These are phyloP conservation scores for Termitomyces sp. DNA, from an alignment of 768 basidiomycete species.

Conservation along the genomic window DNA sequence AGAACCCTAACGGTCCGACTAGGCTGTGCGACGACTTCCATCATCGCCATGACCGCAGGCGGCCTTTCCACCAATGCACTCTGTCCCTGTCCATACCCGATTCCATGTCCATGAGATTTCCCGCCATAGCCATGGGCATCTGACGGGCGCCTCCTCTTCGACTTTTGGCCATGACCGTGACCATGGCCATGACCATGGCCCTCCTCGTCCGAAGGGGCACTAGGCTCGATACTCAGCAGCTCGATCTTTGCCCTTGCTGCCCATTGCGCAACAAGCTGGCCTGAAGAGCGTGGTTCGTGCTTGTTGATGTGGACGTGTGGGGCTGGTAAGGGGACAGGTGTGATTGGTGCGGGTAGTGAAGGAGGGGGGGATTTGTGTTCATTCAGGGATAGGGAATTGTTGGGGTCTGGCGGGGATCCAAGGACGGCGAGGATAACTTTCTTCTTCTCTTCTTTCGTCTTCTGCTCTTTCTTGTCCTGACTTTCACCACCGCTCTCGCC, in stretches of 20 bases:
- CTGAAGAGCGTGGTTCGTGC: conserved; percentile 60
- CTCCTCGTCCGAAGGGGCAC: conserved; percentile 25
- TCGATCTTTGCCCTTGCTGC: conserved; percentile 56
- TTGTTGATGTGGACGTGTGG: conserved; percentile 49
- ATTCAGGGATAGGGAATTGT: conserved; percentile 14
- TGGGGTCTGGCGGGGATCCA: conserved; percentile 15
- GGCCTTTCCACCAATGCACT: conserved; percentile 67
- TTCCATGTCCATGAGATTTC: neutral
- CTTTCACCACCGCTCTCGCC: conserved; percentile 8
- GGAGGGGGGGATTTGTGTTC: conserved; percentile 18
- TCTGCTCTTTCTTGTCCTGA: neutral
- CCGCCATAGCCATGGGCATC: neutral
- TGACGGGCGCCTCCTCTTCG: neutral
- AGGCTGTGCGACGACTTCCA: conserved; percentile 69
- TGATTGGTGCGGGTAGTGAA: conserved; percentile 22
- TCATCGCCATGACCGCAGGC: conserved; percentile 75
- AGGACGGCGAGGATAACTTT: conserved; percentile 63
- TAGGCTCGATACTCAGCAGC: conserved; percentile 49
- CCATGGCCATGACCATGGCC: neutral
- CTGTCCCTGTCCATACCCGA: conserved; percentile 2
- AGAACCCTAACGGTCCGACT: conserved; percentile 74
- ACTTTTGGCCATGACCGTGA: neutral
- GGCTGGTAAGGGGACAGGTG: conserved; percentile 63
- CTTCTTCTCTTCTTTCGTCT: conserved; percentile 15
- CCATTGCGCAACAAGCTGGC: conserved; percentile 62